Evolutionary conservation across 495 filamentous ascomycete species (phyloP), one percentile per base, ranked within the genome.

Genomic region (Annulohypoxylon moriforme): DNA sequence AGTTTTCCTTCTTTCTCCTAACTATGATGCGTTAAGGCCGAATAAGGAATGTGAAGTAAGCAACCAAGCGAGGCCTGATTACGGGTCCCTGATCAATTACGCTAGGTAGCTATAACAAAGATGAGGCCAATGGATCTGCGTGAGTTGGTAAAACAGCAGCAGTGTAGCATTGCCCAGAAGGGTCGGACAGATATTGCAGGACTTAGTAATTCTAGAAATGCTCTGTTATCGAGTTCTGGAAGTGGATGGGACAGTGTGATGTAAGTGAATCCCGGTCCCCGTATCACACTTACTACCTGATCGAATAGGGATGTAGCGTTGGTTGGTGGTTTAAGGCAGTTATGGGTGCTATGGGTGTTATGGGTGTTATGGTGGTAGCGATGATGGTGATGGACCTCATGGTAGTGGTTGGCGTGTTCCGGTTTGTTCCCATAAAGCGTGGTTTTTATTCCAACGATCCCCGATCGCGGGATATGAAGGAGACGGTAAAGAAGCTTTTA

Each of bases 31-130:
- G 13, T 40, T 65, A 73, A 22, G 49, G 57, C 66, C 62, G 33
- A 47, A 69, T 59, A 57, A 60, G 62, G 62, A 73, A 69, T 66
- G 71, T 68, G 66, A 69, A 73, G 66, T 69, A 73, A 73, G 71
- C 71, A 66, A 46, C 44, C 22, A 67, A 69, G 62, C 61, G 56
- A 66, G 22, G 56, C 11, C 18, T 25, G 59, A 68, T 68, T 73
- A 69, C 46, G 64, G 61, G 60, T 20, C 22, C 47, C 29, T 72
- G 46, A 57, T 47, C 60, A 60, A 63, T 60, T 52, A 18, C 14
- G 29, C 14, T 49, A 49, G 46, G 22, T 52, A 52, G 22, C 10
- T 52, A 25, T 62, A 27, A 62, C 38, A 31, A 62, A 11, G 5
- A 16, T 5, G 49, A 65, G 34, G 65, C 64, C 60, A 61, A 68